These are phyloP conservation scores for Thalia dealbata DNA, from an alignment of 176 grass and related monocot genomes.

Conservation along the genomic window DNA sequence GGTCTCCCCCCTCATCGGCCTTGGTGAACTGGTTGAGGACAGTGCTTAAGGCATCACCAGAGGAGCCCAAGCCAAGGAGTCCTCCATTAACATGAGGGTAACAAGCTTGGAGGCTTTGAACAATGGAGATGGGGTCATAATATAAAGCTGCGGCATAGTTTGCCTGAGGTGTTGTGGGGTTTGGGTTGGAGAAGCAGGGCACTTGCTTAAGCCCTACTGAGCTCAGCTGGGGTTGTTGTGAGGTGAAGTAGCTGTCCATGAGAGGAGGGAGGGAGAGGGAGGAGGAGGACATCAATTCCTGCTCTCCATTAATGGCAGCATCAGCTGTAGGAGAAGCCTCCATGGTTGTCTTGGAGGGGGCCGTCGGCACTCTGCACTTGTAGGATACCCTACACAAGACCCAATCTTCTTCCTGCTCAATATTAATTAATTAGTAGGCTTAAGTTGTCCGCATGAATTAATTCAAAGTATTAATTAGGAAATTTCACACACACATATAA, in stretches of 20 bases:
- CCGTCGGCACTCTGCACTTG: constrained; percentile 15
- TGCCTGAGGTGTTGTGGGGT: not conserved
- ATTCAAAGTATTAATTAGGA: no score
- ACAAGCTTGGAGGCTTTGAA: not conserved
- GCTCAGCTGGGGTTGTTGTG: constrained; percentile 9
- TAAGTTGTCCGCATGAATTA: no score
- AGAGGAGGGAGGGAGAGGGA: constrained; percentile 15
- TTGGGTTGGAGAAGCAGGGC: constrained; percentile 23
- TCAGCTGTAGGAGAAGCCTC: constrained; percentile 11
- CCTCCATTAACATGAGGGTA: not conserved
- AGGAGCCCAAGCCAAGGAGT: not conserved
- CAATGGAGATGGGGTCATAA: not conserved
- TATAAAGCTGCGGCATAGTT: not conserved
- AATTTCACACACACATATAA: no score
- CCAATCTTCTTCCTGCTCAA: constrained; percentile 41
- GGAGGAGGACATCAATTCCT: not conserved
- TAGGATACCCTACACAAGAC: constrained; percentile 35
- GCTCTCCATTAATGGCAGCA: not conserved
- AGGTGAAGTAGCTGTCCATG: constrained; percentile 10
- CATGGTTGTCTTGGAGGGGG: constrained; percentile 1
- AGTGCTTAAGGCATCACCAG: not conserved
- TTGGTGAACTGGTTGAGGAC: not conserved
- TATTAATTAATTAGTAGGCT: not conserved
- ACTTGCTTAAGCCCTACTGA: constrained; percentile 18
- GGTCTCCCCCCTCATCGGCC: not conserved